Conservation (phyloP, 768 basidiomycete genomes). For the Trametes maxima region DNA sequence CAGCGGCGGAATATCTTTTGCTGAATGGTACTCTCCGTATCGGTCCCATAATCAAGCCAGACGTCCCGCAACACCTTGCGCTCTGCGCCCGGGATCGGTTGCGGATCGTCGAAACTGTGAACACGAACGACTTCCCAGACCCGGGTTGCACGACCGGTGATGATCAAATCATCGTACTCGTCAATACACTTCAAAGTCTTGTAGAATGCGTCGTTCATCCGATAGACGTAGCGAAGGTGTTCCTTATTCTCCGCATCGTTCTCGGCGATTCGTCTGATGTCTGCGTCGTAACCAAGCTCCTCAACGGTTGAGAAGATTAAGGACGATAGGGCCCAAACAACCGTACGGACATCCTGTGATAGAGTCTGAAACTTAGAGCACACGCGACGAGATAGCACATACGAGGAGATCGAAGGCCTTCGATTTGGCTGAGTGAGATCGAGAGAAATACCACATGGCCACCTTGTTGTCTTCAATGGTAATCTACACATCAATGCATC, state of each 20-base stretch:
- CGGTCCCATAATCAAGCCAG: constrained; percentile 4
- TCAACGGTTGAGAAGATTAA: constrained; percentile 6
- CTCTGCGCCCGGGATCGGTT: neutral
- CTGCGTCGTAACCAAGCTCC: constrained; percentile 10
- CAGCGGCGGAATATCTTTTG: constrained; percentile 1
- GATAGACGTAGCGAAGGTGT: constrained; percentile 4
- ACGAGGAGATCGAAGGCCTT: constrained; percentile 1
- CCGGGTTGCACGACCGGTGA: constrained; percentile 1
- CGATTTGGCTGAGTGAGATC: constrained; percentile 9
- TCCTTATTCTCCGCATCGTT: neutral
- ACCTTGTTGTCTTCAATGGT: constrained; percentile 7
- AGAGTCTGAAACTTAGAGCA: neutral
- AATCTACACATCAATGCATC: neutral
- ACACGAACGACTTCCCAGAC: constrained; percentile 7
- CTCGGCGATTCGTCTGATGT: constrained; percentile 5
- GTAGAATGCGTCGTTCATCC: neutral
- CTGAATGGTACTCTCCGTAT: constrained; percentile 6
- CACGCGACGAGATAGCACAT: neutral
- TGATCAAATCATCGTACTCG: constrained; percentile 1
- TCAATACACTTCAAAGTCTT: constrained; percentile 3
- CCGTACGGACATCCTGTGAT: constrained; percentile 3
- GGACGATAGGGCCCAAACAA: neutral
- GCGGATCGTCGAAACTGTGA: constrained; percentile 1
- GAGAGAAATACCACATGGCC: constrained; percentile 4
- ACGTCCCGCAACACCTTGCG: constrained; percentile 1